Evolutionary conservation across 2,329 filamentous ascomycete species (phyloP).

Genomic region (Ilyonectria sp.): DNA sequence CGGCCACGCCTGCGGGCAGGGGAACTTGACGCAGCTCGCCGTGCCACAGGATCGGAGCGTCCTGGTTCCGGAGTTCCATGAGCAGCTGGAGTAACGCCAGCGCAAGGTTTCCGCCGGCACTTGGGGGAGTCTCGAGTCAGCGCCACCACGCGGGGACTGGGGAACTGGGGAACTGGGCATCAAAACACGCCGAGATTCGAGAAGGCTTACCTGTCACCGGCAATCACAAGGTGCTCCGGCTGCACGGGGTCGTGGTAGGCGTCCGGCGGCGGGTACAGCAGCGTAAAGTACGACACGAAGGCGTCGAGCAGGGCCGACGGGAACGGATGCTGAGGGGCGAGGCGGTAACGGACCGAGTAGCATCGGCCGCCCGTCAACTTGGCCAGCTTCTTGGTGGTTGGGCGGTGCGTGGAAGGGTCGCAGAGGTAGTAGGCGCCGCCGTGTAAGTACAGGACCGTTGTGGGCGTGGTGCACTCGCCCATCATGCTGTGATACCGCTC

Average conservation of each 20-base stretch:
- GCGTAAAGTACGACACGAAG: conserved; percentile 78
- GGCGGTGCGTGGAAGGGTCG: conserved; percentile 78
- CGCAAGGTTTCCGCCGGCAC: conserved; percentile 80
- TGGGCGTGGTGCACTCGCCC: conserved; percentile 74
- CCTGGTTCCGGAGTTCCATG: conserved; percentile 70
- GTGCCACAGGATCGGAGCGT: conserved; percentile 70
- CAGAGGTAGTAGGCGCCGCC: conserved; percentile 82
- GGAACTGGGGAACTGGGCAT: background rate
- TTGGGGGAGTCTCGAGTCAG: conserved; percentile 49
- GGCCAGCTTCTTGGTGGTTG: conserved; percentile 72
- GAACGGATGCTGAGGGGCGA: conserved; percentile 83
- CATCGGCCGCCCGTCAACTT: conserved; percentile 77
- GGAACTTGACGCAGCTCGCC: conserved; percentile 71
- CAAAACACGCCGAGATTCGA: background rate
- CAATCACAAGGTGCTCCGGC: conserved; percentile 77
- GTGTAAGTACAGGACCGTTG: conserved; percentile 81
- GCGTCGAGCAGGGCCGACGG: conserved; percentile 82
- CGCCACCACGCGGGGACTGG: background rate
- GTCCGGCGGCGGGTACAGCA: conserved; percentile 79
- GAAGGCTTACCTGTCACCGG: conserved; percentile 73
- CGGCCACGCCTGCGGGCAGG: conserved; percentile 75
- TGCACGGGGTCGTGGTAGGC: conserved; percentile 77
- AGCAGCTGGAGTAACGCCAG: conserved; percentile 78
- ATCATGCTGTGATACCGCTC: conserved; percentile 78
- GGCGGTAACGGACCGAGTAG: conserved; percentile 81